These are phyloP conservation scores for Isoetes engelmannii DNA, from an alignment of 83 land plant species.

Conservation along the genomic window DNA sequence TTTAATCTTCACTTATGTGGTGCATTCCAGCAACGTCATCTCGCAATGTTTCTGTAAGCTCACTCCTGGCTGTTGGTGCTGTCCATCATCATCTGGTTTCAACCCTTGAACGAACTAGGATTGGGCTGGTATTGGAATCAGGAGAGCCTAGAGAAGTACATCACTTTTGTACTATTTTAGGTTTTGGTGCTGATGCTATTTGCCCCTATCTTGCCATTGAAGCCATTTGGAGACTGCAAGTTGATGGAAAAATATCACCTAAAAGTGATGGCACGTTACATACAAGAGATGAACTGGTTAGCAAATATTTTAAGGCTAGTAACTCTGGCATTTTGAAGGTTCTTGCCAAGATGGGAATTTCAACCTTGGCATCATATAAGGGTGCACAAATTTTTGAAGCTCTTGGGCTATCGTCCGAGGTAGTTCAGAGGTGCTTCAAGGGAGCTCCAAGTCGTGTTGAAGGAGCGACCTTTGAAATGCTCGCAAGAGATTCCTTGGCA, in stretches of 20 bases:
- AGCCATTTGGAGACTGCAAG: slow-evolving; percentile 78
- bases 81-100: slow-evolving; percentile 94
- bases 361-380: slow-evolving; percentile 96
- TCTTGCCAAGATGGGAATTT: slow-evolving; percentile 98
- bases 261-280: slow-evolving; percentile 56
- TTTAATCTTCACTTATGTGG: not conserved
- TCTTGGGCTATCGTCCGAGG: slow-evolving; percentile 86
- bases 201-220: slow-evolving; percentile 97
- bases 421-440: slow-evolving; percentile 70
- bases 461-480: slow-evolving; percentile 98
- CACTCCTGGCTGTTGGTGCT: slow-evolving; percentile 94
- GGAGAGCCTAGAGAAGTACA: slow-evolving; percentile 99
- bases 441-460: slow-evolving; percentile 98
- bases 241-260: slow-evolving; percentile 90
- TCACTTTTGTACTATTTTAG: slow-evolving; percentile 94
- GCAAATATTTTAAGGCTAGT: slow-evolving; percentile 76
- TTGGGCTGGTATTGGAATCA: slow-evolving; percentile 86
- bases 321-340: slow-evolving; percentile 98
- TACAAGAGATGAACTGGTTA: slow-evolving; percentile 61
- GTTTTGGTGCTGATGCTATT: slow-evolving; percentile 97
- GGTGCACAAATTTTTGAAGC: slow-evolving; percentile 99
- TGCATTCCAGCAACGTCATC: slow-evolving; percentile 62
- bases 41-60: slow-evolving; percentile 82
- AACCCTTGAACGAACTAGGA: slow-evolving; percentile 78
- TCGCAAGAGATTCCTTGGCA: slow-evolving; percentile 69